Evolutionary conservation across 768 basidiomycete genomes (phyloP).

Genomic region (Naganishia friedmannii): DNA sequence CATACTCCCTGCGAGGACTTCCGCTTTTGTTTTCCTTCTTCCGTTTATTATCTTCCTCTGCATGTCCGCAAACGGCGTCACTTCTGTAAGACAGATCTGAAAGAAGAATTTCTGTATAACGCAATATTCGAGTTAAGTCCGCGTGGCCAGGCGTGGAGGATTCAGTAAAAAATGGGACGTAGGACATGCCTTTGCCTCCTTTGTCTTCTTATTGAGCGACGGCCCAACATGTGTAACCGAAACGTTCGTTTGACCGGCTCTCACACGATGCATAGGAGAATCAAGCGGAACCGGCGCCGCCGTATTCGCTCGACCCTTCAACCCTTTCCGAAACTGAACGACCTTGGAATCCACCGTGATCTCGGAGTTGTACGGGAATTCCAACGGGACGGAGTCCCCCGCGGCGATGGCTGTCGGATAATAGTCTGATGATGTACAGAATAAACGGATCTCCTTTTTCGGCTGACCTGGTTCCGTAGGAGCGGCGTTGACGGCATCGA

Average conservation of each 20-base stretch:
- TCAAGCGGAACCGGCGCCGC: constrained; percentile 48
- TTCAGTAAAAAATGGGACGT: too few species aligned
- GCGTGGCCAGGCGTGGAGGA: too few species aligned
- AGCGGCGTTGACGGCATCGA: constrained; percentile 31
- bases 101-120: constrained; percentile 64
- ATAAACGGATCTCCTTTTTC: constrained; percentile 36
- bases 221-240: constrained; percentile 46
- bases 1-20: constrained; percentile 69
- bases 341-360: constrained; percentile 38
- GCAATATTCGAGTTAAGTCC: neutral
- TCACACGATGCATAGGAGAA: constrained; percentile 17
- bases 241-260: constrained; percentile 28
- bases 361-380: constrained; percentile 47
- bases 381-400: constrained; percentile 41
- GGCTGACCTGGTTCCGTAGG: constrained; percentile 16
- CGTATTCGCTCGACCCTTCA: constrained; percentile 48
- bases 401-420: constrained; percentile 36
- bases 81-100: constrained; percentile 77
- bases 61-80: constrained; percentile 66
- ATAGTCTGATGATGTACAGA: constrained; percentile 51
- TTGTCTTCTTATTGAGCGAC: constrained; percentile 50
- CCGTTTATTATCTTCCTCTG: constrained; percentile 68
- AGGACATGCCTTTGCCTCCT: constrained; percentile 52
- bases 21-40: constrained; percentile 64
- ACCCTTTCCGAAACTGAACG: constrained; percentile 43